Evolutionary conservation across 495 filamentous ascomycete genomes (phyloP).

Genomic region (Talaromyces liani): DNA sequence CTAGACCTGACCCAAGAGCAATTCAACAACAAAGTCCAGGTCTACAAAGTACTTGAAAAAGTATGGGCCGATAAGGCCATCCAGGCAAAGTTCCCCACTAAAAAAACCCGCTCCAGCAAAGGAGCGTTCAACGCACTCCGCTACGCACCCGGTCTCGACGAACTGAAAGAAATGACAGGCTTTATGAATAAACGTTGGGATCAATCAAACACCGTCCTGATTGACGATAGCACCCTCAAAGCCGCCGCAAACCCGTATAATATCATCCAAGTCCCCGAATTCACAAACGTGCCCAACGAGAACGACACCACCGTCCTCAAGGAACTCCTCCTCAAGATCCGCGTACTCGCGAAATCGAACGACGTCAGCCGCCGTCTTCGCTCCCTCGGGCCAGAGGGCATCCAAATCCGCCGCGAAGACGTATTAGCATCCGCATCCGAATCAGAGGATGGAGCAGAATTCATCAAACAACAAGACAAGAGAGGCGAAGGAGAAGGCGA

Average conservation of each 20-base stretch:
- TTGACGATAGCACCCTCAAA: constrained; percentile 79
- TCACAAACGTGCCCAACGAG: constrained; percentile 26
- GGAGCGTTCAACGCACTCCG: background rate
- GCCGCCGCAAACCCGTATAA: constrained; percentile 79
- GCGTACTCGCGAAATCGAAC: constrained; percentile 24
- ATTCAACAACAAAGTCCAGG: constrained; percentile 64
- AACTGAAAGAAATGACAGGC: constrained; percentile 3
- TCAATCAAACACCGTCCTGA: constrained; percentile 81
- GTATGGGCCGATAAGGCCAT: constrained; percentile 62
- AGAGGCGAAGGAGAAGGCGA: background rate
- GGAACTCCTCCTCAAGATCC: constrained; percentile 25
- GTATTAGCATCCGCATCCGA: background rate
- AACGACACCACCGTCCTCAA: constrained; percentile 27
- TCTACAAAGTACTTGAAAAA: constrained; percentile 73
- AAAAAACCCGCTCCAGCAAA: background rate
- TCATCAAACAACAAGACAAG: background rate
- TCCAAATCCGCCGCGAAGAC: background rate
- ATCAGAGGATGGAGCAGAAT: background rate
- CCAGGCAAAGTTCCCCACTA: constrained; percentile 37
- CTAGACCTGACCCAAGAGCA: constrained; percentile 58
- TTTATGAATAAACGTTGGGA: constrained; percentile 42
- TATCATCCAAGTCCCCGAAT: constrained; percentile 72
- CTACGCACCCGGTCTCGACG: background rate
- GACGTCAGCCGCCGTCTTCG: constrained; percentile 34
- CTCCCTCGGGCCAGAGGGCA: constrained; percentile 13